phyloP scores from a whole-genome alignment of 2,329 filamentous ascomycete genomes.

The Bipolaris cookei region DNA sequence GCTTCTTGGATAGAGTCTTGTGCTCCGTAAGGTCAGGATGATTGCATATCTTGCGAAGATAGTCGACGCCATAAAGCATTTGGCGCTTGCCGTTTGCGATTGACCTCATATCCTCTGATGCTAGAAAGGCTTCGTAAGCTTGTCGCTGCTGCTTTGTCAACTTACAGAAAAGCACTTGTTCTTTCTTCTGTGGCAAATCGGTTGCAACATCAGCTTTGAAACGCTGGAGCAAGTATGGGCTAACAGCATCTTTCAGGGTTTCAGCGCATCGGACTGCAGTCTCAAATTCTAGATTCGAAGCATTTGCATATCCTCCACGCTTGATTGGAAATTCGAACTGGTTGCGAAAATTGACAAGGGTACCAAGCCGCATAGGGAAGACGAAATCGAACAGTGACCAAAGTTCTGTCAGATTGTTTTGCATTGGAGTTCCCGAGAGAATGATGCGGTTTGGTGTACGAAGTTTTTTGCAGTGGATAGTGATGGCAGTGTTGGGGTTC shows the following conservation, averaged over 20 bases:
- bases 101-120: conserved; percentile 82
- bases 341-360: conserved; percentile 84
- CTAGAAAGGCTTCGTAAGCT: conserved; percentile 80
- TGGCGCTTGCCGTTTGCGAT: conserved; percentile 78
- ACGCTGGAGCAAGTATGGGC: conserved; percentile 88
- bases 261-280: conserved; percentile 94
- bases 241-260: conserved; percentile 90
- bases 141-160: conserved; percentile 79
- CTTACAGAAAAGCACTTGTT: conserved; percentile 95
- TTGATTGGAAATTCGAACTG: conserved; percentile 95
- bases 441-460: conserved; percentile 90
- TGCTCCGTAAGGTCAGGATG: conserved; percentile 88
- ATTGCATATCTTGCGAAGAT: conserved; percentile 95
- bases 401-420: conserved; percentile 92
- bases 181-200: conserved; percentile 92
- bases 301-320: conserved; percentile 92
- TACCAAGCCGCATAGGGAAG: conserved; percentile 93
- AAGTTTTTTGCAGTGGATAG: conserved; percentile 92
- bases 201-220: conserved; percentile 93
- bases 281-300: conserved; percentile 90
- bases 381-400: conserved; percentile 99
- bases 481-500: conserved; percentile 93
- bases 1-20: conserved; percentile 62
- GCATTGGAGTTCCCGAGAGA: conserved; percentile 94
- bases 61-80: conserved; percentile 87